These are phyloP conservation scores for Phytophthora aleatoria DNA, from an alignment of 352 stramenopile genomes.

Conservation along the genomic window DNA sequence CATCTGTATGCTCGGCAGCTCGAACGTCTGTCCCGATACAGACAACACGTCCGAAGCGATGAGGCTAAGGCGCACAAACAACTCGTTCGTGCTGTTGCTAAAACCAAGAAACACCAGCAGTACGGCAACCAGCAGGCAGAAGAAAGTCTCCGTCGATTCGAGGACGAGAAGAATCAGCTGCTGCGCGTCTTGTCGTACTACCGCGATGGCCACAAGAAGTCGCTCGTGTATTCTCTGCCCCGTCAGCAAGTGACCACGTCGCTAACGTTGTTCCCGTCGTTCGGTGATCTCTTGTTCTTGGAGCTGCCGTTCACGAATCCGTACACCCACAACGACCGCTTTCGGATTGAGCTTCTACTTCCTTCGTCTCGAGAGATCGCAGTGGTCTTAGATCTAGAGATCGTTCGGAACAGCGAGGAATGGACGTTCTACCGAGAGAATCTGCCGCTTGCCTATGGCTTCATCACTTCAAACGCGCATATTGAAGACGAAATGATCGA, in stretches of 20 bases:
- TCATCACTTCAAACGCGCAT: slow-evolving; percentile 17
- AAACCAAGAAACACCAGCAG: slow-evolving; percentile 36
- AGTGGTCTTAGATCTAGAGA: slow-evolving; percentile 58
- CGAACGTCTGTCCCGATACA: slow-evolving; percentile 70
- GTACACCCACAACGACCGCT: slow-evolving; percentile 91
- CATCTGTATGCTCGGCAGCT: slow-evolving; percentile 84
- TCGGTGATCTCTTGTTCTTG: slow-evolving; percentile 86
- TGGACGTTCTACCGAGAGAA: slow-evolving; percentile 83
- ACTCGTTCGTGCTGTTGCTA: slow-evolving; percentile 57
- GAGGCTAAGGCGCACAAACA: slow-evolving; percentile 60
- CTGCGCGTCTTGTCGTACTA: slow-evolving; percentile 92
- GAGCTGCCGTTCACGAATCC: slow-evolving; percentile 91
- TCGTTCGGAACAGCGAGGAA: slow-evolving; percentile 83
- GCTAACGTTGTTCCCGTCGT: slow-evolving; percentile 80
- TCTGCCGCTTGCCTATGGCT: slow-evolving; percentile 60
- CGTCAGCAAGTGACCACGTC: slow-evolving; percentile 88
- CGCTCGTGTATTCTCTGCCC: slow-evolving; percentile 91
- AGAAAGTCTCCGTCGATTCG: slow-evolving; percentile 53
- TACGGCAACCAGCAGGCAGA: slow-evolving; percentile 24
- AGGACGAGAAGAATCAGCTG: slow-evolving; percentile 82
- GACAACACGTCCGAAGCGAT: slow-evolving; percentile 52
- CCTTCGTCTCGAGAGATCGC: slow-evolving; percentile 37
- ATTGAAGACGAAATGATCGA: slow-evolving; percentile 95
- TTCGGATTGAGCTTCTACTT: slow-evolving; percentile 83
- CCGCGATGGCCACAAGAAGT: slow-evolving; percentile 93